Evolutionary conservation across 1,284 basidiomycete species (phyloP).

Genomic region (Marasmius sp.): DNA sequence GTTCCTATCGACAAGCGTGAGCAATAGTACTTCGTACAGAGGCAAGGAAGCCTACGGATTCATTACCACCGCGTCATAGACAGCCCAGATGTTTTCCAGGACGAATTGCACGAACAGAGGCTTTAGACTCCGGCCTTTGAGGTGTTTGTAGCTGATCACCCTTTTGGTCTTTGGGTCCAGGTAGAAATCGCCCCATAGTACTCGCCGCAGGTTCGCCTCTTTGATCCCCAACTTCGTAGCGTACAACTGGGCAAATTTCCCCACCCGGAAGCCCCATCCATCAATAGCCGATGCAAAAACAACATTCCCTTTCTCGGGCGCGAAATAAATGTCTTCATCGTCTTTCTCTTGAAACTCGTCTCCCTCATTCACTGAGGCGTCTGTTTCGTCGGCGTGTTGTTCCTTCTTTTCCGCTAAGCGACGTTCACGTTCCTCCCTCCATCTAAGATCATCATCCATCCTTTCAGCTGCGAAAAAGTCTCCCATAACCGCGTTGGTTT

Average conservation of each 20-base stretch:
- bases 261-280: constrained; percentile 96
- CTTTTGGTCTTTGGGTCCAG: constrained; percentile 96
- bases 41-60: constrained; percentile 71
- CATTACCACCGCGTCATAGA: constrained; percentile 86
- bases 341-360: constrained; percentile 89
- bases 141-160: constrained; percentile 89
- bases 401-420: constrained; percentile 77
- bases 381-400: constrained; percentile 62
- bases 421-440: constrained; percentile 90
- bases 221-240: constrained; percentile 90
- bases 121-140: constrained; percentile 85
- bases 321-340: constrained; percentile 97
- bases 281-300: constrained; percentile 96
- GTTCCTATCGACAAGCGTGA: constrained; percentile 71
- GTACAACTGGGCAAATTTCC: constrained; percentile 93
- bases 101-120: constrained; percentile 99
- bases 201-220: constrained; percentile 83
- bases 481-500: constrained; percentile 98
- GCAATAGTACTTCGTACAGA: constrained; percentile 50
- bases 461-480: constrained; percentile 93
- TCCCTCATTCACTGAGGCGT: constrained; percentile 53
- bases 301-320: constrained; percentile 94
- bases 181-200: constrained; percentile 98
- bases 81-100: constrained; percentile 95
- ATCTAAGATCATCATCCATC: constrained; percentile 96